Evolutionary conservation across 805 yeast species (phyloP), one percentile per base, ranked within the genome.

Genomic region (Pichia pseudocactophila): DNA sequence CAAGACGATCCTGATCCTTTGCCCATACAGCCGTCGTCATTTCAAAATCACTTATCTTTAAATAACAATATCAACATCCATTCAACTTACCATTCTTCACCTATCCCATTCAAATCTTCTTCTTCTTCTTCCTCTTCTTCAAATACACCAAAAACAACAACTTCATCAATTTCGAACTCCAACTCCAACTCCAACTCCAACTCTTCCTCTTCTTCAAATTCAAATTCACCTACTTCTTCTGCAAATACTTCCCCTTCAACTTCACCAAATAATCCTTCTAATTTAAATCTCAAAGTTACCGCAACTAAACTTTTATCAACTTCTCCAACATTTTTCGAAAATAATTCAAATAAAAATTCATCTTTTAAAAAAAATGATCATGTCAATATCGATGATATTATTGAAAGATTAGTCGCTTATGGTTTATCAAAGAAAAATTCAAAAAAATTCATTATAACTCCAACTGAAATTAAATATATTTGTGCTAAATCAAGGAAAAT

Each of bases 311-410:
- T 22, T 22, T 22, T 20, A 19, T 32, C 31, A 13, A 8, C 36
- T 13, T 27, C 42, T 11, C 8, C 37, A 7, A 26, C 30, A 32
- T 13, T 10, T n/a, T n/a, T n/a, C n/a, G n/a, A n/a, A 18, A 31
- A 27, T 22, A 22, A 30, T 18, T 30, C 62, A 18, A 39, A 32
- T 22, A 42, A 42, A 18, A 32, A 25, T 2, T 18, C 40, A 20
- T 12, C 40, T 1, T 32, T 46, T 2, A 43, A 37, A 5, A 28
- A 33, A n/a, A 7, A 25, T 18, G n/a, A 7, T 11, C 25, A 25
- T 33, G 51, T 76, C 33, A 76, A 81, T 55, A 55, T 83, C 20
- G 89, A 83, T 58, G 63, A 72, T 6, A 70, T 80, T 25, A 81
- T 83, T 49, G 80, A 76, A 37, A 74, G 71, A 45, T 62, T 83